phyloP scores from a whole-genome alignment of 2,329 filamentous ascomycete species.

The Penicillium rolfsii region DNA sequence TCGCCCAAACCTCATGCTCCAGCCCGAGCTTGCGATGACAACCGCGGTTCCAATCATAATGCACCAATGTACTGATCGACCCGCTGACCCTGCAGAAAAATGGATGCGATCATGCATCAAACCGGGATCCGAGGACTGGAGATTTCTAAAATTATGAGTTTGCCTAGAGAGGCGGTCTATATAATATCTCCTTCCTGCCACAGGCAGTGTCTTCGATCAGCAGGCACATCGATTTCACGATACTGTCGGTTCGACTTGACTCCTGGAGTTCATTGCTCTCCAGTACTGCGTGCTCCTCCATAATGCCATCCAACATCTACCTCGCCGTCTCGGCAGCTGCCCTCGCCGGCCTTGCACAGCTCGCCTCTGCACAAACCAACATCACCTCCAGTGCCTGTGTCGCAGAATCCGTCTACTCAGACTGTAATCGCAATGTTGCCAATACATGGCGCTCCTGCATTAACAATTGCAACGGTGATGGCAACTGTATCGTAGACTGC shows the following conservation, averaged over 20 bases:
- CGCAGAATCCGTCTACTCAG: conserved; percentile 22
- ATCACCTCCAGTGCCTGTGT: conserved; percentile 29
- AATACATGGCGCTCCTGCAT: conserved; percentile 27
- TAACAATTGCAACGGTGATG: conserved; percentile 24
- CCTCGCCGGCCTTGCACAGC: conserved; percentile 19
- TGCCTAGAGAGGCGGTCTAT: background rate
- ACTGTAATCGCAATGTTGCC: conserved; percentile 28
- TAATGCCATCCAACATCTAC: conserved; percentile 24
- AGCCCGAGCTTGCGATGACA: conserved; percentile 23
- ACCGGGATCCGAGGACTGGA: conserved; percentile 10
- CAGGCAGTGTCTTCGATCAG: no score
- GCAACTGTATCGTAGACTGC: conserved; percentile 28
- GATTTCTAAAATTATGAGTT: background rate
- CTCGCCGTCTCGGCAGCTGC: conserved; percentile 18
- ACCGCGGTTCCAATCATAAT: conserved; percentile 25
- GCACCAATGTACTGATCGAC: conserved; percentile 12
- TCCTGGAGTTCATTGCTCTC: background rate
- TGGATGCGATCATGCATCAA: conserved; percentile 10
- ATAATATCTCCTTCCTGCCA: background rate
- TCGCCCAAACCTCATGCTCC: background rate
- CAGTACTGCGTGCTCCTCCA: background rate
- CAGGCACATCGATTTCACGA: background rate
- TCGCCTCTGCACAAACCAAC: conserved; percentile 28
- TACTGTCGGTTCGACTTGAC: background rate
- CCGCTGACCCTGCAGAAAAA: conserved; percentile 3